Conservation (phyloP, 1,139 yeast genomes). For the Yamadazyma atmosphaerica region DNA sequence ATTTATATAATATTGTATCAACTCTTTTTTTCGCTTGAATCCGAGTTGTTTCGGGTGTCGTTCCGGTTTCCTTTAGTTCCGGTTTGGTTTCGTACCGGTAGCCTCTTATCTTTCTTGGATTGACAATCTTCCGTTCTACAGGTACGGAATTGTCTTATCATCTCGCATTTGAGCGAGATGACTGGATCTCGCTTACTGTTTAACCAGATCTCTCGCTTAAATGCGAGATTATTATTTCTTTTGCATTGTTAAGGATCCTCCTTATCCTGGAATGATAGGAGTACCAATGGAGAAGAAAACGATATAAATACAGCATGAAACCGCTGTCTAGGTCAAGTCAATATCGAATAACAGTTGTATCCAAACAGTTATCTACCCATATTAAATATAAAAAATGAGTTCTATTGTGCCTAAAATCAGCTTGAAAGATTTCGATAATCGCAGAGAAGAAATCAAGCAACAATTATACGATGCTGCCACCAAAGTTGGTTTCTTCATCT, state of each 20-base stretch:
- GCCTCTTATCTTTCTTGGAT: no score
- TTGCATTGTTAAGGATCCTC: background rate
- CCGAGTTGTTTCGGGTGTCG: no score
- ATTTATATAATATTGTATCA: background rate
- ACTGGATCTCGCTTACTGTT: background rate
- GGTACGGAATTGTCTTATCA: no score
- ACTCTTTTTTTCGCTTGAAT: no score
- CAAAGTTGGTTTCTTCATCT: constrained; percentile 23
- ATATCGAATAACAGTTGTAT: no score
- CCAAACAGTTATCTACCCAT: background rate
- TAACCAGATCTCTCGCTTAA: background rate
- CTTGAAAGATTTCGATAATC: constrained; percentile 16
- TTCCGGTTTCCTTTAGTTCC: no score
- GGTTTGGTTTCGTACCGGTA: no score
- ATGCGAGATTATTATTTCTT: background rate
- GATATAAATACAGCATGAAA: background rate
- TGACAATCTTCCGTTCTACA: no score
- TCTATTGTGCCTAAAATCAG: constrained; percentile 21
- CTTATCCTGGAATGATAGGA: background rate
- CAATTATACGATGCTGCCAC: constrained; percentile 24
- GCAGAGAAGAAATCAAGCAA: constrained; percentile 24
- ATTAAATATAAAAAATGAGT: background rate
- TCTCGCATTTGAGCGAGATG: constrained; percentile 7
- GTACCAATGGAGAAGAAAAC: background rate
- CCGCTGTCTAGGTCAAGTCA: no score